phyloP scores from a whole-genome alignment of 257 asterid genomes.

The Gardenia jasminoides region DNA sequence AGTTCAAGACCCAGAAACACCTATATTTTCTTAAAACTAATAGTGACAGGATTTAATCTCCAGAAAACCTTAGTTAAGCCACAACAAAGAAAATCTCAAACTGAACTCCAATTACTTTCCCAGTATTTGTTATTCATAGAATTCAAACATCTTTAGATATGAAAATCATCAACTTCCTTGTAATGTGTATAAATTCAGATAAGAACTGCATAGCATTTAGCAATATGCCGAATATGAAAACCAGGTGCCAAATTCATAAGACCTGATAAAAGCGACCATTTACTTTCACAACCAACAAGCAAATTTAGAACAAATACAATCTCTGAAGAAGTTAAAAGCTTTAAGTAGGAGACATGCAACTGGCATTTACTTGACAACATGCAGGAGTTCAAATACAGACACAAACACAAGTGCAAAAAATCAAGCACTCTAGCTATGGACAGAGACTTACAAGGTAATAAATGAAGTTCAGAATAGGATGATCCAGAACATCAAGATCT shows the following conservation, averaged over 20 bases:
- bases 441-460: slow-evolving; percentile 71
- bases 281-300: neutral
- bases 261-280: neutral
- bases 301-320: neutral
- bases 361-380: neutral
- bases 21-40: neutral
- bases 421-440: neutral
- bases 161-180: neutral
- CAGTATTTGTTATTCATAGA: neutral
- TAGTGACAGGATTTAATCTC: neutral
- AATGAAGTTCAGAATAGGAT: slow-evolving; percentile 70
- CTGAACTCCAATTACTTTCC: neutral
- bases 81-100: neutral
- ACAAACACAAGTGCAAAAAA: neutral
- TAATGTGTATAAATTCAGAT: neutral
- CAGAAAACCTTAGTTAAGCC: neutral
- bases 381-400: neutral
- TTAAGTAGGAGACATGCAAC: neutral
- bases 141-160: neutral
- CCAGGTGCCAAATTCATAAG: neutral
- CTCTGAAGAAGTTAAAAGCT: neutral
- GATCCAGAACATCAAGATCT: slow-evolving; percentile 85
- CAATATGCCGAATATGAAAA: neutral
- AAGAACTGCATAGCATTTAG: neutral
- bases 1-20: neutral